Evolutionary conservation across 2,329 filamentous ascomycete genomes (phyloP), one percentile per base, ranked within the genome.

Genomic region (Clarireedia hainanense): DNA sequence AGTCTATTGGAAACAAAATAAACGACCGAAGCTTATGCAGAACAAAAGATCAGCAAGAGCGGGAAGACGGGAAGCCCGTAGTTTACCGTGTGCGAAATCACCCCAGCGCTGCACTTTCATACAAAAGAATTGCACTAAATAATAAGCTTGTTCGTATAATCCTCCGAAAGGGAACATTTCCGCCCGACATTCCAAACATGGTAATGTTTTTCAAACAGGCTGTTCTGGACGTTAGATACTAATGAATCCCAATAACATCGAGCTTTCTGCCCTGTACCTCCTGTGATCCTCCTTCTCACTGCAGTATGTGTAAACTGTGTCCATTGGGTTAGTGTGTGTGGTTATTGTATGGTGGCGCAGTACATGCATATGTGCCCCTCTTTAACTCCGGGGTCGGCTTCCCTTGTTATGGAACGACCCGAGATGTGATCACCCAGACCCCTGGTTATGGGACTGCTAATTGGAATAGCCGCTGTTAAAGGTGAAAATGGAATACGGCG

Each of bases 351-450:
- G 10, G 20, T 14, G 26, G 17, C 43, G 27, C 26, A 17, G 26
- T 37, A 6, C 26, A 36, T 43, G 43, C 27, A 47, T 56, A 26
- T 15, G 30, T 42, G 56, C 17, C 50, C 30, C 42, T 47, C 27
- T n/a, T 54, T n/a, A 23, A 49, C 34, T 34, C 34, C 6, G 43
- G 45, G 51, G 23, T 54, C 45, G 51, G 51, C 51, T 54, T 49
- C 24, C 39, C 34, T 49, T 12, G 6, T n/a, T 54, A 57, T 59
- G 61, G 58, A 55, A 61, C 63, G 60, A 61, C 59, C 63, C 61
- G 62, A 62, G 58, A 58, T 52, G 52, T 52, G 61, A 64, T 64
- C 61, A 58, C 55, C 61, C 60, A 48, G 53, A 63, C 45, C 57
- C 63, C 62, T 60, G 59, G 61, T 60, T 60, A 57, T 52, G 62